Evolutionary conservation across 2,329 filamentous ascomycete genomes (phyloP).

Genomic region (Calonectria multiphialidica): DNA sequence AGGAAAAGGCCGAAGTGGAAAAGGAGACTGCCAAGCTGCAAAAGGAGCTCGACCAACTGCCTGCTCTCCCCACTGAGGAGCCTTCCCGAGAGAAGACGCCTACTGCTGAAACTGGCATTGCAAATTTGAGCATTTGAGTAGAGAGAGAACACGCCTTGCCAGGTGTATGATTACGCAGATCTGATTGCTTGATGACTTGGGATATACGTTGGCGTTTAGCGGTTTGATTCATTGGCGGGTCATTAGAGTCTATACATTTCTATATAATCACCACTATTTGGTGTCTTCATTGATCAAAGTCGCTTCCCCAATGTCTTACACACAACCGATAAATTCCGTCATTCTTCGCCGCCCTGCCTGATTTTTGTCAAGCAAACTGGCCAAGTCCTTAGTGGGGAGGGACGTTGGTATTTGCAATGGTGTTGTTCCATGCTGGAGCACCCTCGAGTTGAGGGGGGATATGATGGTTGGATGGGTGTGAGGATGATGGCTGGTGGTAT

Average conservation of each 20-base stretch:
- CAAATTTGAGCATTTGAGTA: conserved; percentile 45
- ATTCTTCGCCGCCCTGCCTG: not conserved
- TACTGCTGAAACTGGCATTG: conserved; percentile 54
- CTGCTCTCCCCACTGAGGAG: conserved; percentile 52
- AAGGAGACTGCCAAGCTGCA: conserved; percentile 62
- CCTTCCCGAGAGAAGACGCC: conserved; percentile 48
- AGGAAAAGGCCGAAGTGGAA: conserved; percentile 55
- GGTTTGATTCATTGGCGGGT: conserved; percentile 19
- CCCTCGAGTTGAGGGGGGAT: not conserved
- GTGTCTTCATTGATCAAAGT: conserved; percentile 19
- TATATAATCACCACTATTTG: conserved; percentile 16
- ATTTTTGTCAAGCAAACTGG: not conserved
- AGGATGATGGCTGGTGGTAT: not conserved
- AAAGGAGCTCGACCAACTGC: conserved; percentile 65
- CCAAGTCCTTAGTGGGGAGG: not conserved
- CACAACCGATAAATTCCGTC: not conserved
- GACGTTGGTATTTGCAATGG: not conserved
- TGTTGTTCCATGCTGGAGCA: not conserved
- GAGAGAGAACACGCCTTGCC: conserved; percentile 20
- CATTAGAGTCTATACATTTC: conserved; percentile 23
- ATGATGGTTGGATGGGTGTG: too few relatives aligned
- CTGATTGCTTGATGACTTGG: conserved; percentile 26
- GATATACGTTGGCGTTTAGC: conserved; percentile 20
- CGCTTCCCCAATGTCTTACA: not conserved
- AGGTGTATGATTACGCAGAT: conserved; percentile 24